Conservation (phyloP, 1,139 yeast species). For the Yamadazyma trypodendri region DNA sequence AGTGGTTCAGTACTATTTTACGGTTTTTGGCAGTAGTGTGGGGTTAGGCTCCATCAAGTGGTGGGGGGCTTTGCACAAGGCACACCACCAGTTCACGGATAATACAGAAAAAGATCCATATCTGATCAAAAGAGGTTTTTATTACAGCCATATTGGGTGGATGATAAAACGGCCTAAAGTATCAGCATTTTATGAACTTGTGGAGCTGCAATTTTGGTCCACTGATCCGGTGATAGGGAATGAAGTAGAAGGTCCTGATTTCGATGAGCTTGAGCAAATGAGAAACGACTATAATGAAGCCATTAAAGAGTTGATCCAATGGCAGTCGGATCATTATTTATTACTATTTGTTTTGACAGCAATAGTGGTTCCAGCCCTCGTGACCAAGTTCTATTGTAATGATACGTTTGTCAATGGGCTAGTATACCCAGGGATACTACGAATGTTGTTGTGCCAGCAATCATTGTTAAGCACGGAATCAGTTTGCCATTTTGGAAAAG, state of each 20-base stretch:
- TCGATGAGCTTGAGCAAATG: slow-evolving; percentile 17
- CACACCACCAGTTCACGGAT: slow-evolving; percentile 64
- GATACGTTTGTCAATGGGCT: slow-evolving; percentile 56
- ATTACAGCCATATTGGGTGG: slow-evolving; percentile 69
- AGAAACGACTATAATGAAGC: slow-evolving; percentile 20
- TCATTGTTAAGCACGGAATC: slow-evolving; percentile 57
- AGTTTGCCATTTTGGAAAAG: slow-evolving; percentile 50
- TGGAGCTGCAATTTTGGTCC: slow-evolving; percentile 43
- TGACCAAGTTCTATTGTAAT: slow-evolving; percentile 36
- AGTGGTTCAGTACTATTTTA: slow-evolving; percentile 42
- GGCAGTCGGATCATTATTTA: slow-evolving; percentile 57
- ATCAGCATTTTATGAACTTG: slow-evolving; percentile 34
- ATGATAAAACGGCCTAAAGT: slow-evolving; percentile 50
- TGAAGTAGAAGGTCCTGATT: slow-evolving; percentile 7
- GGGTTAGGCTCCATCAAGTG: slow-evolving; percentile 62
- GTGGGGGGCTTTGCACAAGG: slow-evolving; percentile 68
- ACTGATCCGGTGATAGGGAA: slow-evolving; percentile 16
- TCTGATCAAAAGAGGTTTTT: slow-evolving; percentile 55
- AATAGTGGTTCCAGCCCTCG: slow-evolving; percentile 46
- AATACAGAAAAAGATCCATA: slow-evolving; percentile 72
- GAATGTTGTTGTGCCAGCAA: slow-evolving; percentile 60
- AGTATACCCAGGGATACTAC: slow-evolving; percentile 59
- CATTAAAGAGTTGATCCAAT: slow-evolving; percentile 37
- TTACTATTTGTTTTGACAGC: slow-evolving; percentile 45
- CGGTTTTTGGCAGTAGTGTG: slow-evolving; percentile 55